These are phyloP conservation scores for Paraurostyla sp. DNA, from an alignment of 73 alveolate species.

Conservation along the genomic window DNA sequence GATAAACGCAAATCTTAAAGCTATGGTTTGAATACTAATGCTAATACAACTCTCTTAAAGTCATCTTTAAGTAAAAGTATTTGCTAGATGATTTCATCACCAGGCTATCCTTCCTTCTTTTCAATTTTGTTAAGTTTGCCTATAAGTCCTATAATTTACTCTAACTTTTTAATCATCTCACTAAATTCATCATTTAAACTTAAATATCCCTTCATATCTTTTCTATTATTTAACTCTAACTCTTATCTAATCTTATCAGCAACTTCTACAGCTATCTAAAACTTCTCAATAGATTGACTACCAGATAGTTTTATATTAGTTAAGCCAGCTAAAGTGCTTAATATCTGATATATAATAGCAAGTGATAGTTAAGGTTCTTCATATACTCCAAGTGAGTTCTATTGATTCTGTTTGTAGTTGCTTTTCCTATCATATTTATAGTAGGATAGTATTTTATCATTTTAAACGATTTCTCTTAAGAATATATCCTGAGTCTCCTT, in stretches of 20 bases:
- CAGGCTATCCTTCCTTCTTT: conserved; percentile 27
- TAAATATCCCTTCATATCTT: not conserved
- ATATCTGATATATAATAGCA: not conserved
- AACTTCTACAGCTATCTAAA: not conserved
- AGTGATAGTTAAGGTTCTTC: conserved; percentile 19
- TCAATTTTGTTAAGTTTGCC: not conserved
- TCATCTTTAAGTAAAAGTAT: not conserved
- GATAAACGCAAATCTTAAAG: not conserved
- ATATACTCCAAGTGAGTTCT: conserved; percentile 36
- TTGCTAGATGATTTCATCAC: not conserved
- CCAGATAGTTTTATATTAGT: not conserved
- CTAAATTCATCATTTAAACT: not conserved
- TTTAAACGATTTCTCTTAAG: not conserved
- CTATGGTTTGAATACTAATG: not conserved
- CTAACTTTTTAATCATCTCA: not conserved
- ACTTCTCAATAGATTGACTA: not conserved
- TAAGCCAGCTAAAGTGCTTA: not conserved
- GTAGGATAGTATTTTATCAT: conserved; percentile 5
- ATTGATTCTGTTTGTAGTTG: conserved; percentile 40
- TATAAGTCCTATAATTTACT: not conserved
- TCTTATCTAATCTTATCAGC: not conserved
- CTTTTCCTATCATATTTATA: conserved; percentile 18
- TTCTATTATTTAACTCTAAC: not conserved
- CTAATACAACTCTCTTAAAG: not conserved
- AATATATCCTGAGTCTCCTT: not conserved